Evolutionary conservation across 768 basidiomycete species (phyloP), one percentile per base, ranked within the genome.

Genomic region (Clathrus columnatus): DNA sequence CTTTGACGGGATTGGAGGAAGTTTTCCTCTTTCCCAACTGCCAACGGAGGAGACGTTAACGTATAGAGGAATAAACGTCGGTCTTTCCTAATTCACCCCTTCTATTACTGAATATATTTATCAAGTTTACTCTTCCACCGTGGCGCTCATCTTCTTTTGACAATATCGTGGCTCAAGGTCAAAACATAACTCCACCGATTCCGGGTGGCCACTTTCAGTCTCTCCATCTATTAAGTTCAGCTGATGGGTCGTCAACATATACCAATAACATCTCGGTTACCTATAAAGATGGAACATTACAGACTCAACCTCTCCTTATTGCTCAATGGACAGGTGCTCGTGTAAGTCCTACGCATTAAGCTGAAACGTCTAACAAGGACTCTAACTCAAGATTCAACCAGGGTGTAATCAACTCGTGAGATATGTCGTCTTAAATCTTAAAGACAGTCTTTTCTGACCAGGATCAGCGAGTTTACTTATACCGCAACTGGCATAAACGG

Each of bases 211-310:
- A 63, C 0, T 62, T 67, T n/a, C 70, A 69, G 0, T 69, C 63
- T 57, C 67, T 72, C 1, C 79, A 80, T 56, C 70, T 79, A 56
- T 61, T 81, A 23, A 76, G 79, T 54, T 67, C 78, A 49, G 58
- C 79, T 10, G 79, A 79, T 59, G 69, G 75, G 20, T 75, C 73
- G 23, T 75, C 75, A 47, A 70, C 68, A 5, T 54, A 44, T 1
- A 62, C 67, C n/a, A 57, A 74, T 71, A 43, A 51, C 70, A 58
- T 28, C 26, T n/a, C 27, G 16, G 46, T 29, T n/a, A 32, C 16
- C n/a, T 26, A 28, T 17, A 30, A 42, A n/a, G 48, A 42, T 43
- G 20, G 32, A 36, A 26, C 21, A 6, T 27, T 18, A 18, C 4
- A 17, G 30, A 71, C 23, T n/a, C 50, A 41, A 65, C 53, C 8